Conservation (phyloP, 2,329 filamentous ascomycete genomes). For the Pseudogymnoascus sp. region DNA sequence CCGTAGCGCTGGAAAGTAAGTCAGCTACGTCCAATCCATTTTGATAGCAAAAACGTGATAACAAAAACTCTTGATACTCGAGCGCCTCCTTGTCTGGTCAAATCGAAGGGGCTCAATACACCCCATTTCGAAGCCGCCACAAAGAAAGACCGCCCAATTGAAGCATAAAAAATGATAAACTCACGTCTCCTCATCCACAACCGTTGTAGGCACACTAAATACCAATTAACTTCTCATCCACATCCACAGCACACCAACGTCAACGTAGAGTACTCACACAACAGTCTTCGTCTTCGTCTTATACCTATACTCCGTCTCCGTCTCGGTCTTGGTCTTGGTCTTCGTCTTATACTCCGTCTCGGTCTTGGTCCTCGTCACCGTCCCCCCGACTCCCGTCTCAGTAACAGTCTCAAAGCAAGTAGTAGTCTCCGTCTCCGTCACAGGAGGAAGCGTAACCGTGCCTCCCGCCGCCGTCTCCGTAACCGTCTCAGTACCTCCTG, state of each 20-base stretch:
- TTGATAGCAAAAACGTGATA: background rate
- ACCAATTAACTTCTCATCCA: background rate
- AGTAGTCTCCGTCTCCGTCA: background rate
- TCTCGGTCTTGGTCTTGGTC: background rate
- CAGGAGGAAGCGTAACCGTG: background rate
- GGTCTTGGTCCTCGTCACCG: too few species aligned
- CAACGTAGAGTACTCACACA: background rate
- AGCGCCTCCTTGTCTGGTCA: background rate
- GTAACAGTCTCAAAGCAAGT: background rate
- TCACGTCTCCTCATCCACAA: background rate
- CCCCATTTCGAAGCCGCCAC: background rate
- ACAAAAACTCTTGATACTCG: background rate
- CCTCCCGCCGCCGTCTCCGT: slow-evolving; percentile 11
- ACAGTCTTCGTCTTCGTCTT: background rate
- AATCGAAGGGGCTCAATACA: background rate
- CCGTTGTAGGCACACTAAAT: background rate
- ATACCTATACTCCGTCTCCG: background rate
- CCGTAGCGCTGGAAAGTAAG: background rate
- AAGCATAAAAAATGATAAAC: background rate
- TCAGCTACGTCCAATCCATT: background rate
- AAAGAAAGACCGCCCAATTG: background rate
- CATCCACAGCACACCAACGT: background rate
- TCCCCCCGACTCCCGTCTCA: background rate
- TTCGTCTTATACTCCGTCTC: background rate
- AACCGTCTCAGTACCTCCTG: slow-evolving; percentile 8